phyloP scores from a whole-genome alignment of 768 basidiomycete genomes.

The Russula earlei region DNA sequence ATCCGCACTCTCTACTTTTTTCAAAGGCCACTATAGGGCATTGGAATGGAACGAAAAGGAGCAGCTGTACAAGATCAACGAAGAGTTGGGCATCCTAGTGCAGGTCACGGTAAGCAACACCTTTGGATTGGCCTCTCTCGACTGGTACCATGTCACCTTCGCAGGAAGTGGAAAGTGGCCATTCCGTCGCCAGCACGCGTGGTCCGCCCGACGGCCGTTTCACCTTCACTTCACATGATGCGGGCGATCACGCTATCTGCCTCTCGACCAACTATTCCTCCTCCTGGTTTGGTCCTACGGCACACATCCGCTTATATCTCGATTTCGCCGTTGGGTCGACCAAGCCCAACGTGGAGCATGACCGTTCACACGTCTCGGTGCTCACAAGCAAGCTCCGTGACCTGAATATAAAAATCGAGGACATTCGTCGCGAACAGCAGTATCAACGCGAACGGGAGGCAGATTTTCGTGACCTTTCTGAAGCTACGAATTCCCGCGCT shows the following conservation, averaged over 20 bases:
- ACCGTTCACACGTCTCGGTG: constrained; percentile 76
- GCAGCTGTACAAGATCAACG: constrained; percentile 60
- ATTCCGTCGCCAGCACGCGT: constrained; percentile 79
- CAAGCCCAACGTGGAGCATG: constrained; percentile 78
- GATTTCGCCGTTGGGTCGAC: constrained; percentile 88
- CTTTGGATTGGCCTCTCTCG: background rate
- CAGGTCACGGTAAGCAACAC: constrained; percentile 67
- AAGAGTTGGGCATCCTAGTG: constrained; percentile 79
- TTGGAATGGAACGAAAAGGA: constrained; percentile 78
- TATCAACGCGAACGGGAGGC: constrained; percentile 95
- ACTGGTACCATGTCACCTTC: background rate
- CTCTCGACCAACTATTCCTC: constrained; percentile 78
- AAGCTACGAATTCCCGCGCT: constrained; percentile 81
- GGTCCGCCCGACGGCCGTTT: constrained; percentile 87
- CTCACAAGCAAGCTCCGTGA: constrained; percentile 80
- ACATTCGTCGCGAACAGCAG: constrained; percentile 90
- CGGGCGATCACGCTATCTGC: constrained; percentile 96
- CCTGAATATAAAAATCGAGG: constrained; percentile 86
- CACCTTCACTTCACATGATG: constrained; percentile 95
- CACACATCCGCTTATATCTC: constrained; percentile 90
- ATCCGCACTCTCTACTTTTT: background rate
- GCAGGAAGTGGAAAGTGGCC: constrained; percentile 79
- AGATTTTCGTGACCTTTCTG: constrained; percentile 81
- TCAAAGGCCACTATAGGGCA: constrained; percentile 81
- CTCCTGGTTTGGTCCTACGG: constrained; percentile 66